A percentile compares a stretch with the other conserved stretches of the same genome.
phyloP scores from a whole-genome alignment of 331 rosid species.

The Rhamnella rubrinervis region DNA sequence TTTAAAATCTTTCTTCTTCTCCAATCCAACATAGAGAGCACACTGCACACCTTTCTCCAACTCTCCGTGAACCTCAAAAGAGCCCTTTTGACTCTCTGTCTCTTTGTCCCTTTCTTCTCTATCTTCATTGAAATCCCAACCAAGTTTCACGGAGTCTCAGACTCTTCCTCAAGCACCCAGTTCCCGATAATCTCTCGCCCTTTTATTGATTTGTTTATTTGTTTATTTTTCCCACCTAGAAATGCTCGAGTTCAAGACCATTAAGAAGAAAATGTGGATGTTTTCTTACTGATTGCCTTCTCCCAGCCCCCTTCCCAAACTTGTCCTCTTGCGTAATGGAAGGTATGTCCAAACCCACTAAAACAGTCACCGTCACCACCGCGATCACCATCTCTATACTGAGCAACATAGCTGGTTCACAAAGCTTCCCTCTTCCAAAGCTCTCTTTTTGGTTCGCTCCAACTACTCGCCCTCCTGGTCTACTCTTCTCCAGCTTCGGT shows the following conservation, averaged over 20 bases:
- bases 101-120: not conserved
- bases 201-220: not conserved
- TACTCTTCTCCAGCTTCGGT: constrained; percentile 40
- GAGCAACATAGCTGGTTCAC: constrained; percentile 34
- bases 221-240: constrained; percentile 15
- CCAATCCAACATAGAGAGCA: not conserved
- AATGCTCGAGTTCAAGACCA: constrained; percentile 43
- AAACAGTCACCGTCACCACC: constrained; percentile 10
- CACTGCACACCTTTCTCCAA: not conserved
- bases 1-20: not conserved
- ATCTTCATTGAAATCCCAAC: constrained; percentile 30
- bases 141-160: constrained; percentile 5
- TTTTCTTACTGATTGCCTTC: constrained; percentile 44
- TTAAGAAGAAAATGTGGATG: constrained; percentile 71
- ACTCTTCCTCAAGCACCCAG: constrained; percentile 4
- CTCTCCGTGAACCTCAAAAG: constrained; percentile 9
- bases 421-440: constrained; percentile 50
- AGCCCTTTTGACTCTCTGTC: constrained; percentile 17
- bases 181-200: constrained; percentile 15
- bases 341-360: constrained; percentile 51
- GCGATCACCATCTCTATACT: constrained; percentile 29
- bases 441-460: constrained; percentile 84
- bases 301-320: constrained; percentile 5
- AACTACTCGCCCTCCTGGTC: constrained; percentile 76
- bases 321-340: constrained; percentile 53